Evolutionary conservation across 208 protist genomes (phyloP).

Genomic region (Acanthamoeba triangularis): DNA sequence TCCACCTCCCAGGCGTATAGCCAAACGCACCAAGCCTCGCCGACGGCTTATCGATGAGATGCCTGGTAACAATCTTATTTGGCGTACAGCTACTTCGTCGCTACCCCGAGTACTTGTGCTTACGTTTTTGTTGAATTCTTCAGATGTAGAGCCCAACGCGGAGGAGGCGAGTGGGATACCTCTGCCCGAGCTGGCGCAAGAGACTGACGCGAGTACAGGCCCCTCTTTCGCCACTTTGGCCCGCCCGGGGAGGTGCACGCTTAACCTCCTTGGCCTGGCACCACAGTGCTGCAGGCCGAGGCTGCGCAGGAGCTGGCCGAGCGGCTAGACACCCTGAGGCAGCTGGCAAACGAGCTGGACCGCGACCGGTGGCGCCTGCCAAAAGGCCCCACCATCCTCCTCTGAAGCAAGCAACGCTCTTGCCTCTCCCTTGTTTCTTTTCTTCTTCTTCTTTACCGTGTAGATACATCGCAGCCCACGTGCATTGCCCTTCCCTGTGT

Average conservation of each 20-base stretch:
- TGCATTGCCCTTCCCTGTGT: too few relatives aligned
- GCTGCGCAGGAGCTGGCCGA: background rate
- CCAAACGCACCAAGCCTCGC: constrained; percentile 29
- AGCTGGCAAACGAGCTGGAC: constrained; percentile 31
- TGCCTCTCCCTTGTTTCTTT: background rate
- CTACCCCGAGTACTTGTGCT: background rate
- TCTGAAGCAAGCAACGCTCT: background rate
- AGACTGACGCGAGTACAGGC: background rate
- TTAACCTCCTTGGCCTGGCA: too few relatives aligned
- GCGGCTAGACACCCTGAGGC: background rate
- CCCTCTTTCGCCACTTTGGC: background rate
- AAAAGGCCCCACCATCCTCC: background rate
- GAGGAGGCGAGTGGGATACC: background rate
- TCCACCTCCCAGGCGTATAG: background rate
- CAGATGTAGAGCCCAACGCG: background rate
- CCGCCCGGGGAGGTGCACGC: background rate
- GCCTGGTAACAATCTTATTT: background rate
- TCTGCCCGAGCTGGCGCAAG: background rate
- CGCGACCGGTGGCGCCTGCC: constrained; percentile 27
- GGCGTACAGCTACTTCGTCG: background rate
- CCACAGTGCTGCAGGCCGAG: background rate
- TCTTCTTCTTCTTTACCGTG: background rate
- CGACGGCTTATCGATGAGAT: background rate
- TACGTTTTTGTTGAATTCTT: background rate
- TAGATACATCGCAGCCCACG: background rate